Percentiles rank a stretch among this genome's conserved stretches.
Evolutionary conservation across 192 early-diverging fungal genomes (phyloP).

Genomic region (Rhizophagus prolifer): DNA sequence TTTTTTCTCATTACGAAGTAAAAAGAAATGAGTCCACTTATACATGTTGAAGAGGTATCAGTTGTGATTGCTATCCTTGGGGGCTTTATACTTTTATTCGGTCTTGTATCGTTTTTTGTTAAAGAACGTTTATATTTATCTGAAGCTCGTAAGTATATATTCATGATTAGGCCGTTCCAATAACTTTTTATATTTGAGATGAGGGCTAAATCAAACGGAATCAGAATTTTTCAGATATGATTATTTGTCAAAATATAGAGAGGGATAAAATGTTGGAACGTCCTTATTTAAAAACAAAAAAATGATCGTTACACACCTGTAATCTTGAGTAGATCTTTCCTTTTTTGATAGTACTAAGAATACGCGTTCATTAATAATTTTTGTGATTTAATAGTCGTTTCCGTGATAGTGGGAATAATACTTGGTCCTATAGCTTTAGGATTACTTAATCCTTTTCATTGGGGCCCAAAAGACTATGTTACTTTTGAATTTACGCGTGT

Average conservation of each 20-base stretch:
- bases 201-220: too few relatives aligned
- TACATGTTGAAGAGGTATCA: not conserved
- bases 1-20: too few relatives aligned
- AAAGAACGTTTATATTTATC: conserved; percentile 76
- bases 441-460: conserved; percentile 65
- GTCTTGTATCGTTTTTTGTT: conserved; percentile 63
- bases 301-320: not conserved
- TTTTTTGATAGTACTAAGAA: not conserved
- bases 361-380: not conserved
- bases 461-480: conserved; percentile 53
- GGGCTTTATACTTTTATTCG: conserved; percentile 68
- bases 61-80: conserved; percentile 51
- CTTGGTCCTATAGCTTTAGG: conserved; percentile 73
- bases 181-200: too few relatives aligned
- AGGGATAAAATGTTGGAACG: too few relatives aligned
- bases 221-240: too few relatives aligned
- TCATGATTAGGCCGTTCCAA: too few relatives aligned
- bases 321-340: not conserved
- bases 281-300: too few relatives aligned
- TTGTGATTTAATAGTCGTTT: conserved; percentile 59
- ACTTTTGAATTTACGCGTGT: conserved; percentile 74
- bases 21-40: too few relatives aligned
- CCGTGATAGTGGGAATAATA: conserved; percentile 82
- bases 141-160: conserved; percentile 66
- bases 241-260: too few relatives aligned